Percentiles rank a stretch among this genome's conserved stretches.
Conservation (phyloP, 1,284 basidiomycete genomes). For the Entoloma clypeatum region DNA sequence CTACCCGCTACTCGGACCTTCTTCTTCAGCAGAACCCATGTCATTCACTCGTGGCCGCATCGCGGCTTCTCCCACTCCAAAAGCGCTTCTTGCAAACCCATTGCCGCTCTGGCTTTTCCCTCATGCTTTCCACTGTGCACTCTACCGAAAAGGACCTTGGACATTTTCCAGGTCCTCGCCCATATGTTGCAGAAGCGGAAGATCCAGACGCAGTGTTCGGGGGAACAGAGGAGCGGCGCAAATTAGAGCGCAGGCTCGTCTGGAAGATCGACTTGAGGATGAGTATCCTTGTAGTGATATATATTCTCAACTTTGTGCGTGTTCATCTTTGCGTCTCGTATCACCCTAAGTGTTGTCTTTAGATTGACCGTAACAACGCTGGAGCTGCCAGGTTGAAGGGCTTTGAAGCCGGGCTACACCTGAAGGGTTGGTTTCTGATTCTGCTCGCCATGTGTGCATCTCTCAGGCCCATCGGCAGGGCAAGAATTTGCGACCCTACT, state of each 20-base stretch:
- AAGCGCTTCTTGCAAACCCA: neutral
- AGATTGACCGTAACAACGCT: slow-evolving; percentile 26
- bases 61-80: slow-evolving; percentile 3
- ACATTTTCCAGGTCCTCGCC: slow-evolving; percentile 1
- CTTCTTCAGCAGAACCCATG: neutral
- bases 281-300: slow-evolving; percentile 24
- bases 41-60: neutral
- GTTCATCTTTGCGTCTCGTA: neutral
- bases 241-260: slow-evolving; percentile 24
- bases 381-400: slow-evolving; percentile 15
- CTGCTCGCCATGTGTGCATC: no score
- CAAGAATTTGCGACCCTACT: slow-evolving; percentile 22
- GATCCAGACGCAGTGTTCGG: slow-evolving; percentile 35
- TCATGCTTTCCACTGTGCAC: slow-evolving; percentile 17
- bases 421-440: no score
- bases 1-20: no score
- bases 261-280: slow-evolving; percentile 23
- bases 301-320: slow-evolving; percentile 23
- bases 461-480: no score
- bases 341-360: neutral
- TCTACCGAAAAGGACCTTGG: slow-evolving; percentile 16
- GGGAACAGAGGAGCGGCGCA: slow-evolving; percentile 35
- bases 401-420: no score
- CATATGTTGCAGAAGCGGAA: no score
- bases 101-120: slow-evolving; percentile 2